Conservation (phyloP, 2,329 filamentous ascomycete species). For the Lachnellula occidentalis region DNA sequence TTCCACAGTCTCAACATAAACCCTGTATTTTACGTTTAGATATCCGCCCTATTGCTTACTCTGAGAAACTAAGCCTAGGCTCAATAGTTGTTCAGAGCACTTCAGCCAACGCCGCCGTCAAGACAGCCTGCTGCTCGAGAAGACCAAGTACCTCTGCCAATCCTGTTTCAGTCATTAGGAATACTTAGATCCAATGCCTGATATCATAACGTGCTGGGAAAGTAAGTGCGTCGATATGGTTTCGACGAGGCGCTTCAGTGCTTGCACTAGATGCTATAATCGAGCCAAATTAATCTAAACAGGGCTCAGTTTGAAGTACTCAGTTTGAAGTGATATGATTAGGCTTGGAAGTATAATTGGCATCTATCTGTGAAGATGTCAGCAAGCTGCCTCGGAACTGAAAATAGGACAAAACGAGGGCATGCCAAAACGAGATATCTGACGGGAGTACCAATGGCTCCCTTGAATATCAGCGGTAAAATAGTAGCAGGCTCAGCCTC, state of each 20-base stretch:
- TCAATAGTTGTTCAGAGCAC: not conserved
- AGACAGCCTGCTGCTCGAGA: slow-evolving; percentile 14
- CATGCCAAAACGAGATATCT: no score
- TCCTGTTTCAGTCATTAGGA: slow-evolving; percentile 13
- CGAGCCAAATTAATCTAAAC: not conserved
- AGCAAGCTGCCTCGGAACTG: not conserved
- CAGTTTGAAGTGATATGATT: slow-evolving; percentile 3
- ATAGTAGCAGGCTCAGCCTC: slow-evolving; percentile 13
- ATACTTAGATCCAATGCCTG: slow-evolving; percentile 17
- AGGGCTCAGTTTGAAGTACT: no score
- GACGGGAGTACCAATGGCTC: slow-evolving; percentile 10
- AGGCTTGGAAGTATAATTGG: slow-evolving; percentile 10
- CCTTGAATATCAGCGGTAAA: slow-evolving; percentile 13
- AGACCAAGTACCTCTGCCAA: slow-evolving; percentile 11
- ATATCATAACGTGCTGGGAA: slow-evolving; percentile 18
- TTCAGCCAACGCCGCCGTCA: not conserved
- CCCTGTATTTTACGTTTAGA: no score
- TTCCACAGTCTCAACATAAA: no score
- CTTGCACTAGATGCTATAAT: slow-evolving; percentile 7
- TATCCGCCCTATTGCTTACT: no score
- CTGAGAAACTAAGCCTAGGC: no score
- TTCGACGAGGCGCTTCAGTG: slow-evolving; percentile 13
- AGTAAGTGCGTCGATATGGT: slow-evolving; percentile 11
- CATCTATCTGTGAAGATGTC: slow-evolving; percentile 5
- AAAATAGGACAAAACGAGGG: not conserved